These are phyloP conservation scores for Wickerhamomyces queroliae DNA, from an alignment of 805 yeast species.

Conservation along the genomic window DNA sequence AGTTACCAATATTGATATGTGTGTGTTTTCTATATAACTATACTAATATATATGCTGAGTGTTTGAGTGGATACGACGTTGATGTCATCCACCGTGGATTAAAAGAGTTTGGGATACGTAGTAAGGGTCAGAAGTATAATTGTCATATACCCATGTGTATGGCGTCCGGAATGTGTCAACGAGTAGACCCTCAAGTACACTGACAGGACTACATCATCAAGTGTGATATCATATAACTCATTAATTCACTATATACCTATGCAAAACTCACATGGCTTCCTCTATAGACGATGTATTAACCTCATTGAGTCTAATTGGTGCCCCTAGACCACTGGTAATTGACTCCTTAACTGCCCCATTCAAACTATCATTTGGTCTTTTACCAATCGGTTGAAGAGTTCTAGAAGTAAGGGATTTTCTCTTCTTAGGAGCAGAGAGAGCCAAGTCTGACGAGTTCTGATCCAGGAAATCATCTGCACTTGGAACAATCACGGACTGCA, in stretches of 20 bases:
- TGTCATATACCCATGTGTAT: too few relatives aligned
- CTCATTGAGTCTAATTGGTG: constrained; percentile 6
- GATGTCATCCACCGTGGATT: neutral
- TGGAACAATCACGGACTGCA: constrained; percentile 5
- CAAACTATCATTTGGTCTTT: neutral
- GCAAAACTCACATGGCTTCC: neutral
- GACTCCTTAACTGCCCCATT: neutral
- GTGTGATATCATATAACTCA: neutral
- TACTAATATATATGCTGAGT: neutral
- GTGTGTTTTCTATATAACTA: neutral
- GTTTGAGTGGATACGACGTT: neutral
- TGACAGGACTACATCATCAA: too few relatives aligned
- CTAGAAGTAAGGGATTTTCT: constrained; percentile 20
- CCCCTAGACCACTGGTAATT: constrained; percentile 3
- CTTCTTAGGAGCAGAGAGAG: constrained; percentile 12
- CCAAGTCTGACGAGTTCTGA: constrained; percentile 14
- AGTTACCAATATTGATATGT: too few relatives aligned
- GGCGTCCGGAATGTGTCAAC: too few relatives aligned
- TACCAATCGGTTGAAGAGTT: constrained; percentile 13
- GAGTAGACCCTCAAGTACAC: too few relatives aligned
- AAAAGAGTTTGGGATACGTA: neutral
- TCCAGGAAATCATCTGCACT: constrained; percentile 7
- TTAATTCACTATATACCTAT: neutral
- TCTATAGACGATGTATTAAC: neutral
- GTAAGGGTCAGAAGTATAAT: too few relatives aligned